These are phyloP conservation scores for Russula sp. DNA, from an alignment of 768 basidiomycete species.

Conservation along the genomic window DNA sequence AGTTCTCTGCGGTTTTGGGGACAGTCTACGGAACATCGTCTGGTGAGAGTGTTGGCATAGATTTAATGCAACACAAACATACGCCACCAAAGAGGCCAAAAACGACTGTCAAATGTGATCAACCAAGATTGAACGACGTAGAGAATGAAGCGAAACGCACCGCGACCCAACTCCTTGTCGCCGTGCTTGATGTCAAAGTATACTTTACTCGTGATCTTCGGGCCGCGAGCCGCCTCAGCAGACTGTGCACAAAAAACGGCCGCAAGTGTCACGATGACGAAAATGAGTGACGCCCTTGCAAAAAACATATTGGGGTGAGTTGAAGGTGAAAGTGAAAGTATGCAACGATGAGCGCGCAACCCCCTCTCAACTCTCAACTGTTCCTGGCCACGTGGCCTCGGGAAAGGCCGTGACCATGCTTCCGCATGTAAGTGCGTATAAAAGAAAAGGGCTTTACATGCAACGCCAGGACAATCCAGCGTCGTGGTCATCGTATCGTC, in stretches of 20 bases:
- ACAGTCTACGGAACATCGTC: slow-evolving; percentile 52
- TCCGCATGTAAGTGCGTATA: too few relatives aligned
- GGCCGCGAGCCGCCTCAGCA: slow-evolving; percentile 78
- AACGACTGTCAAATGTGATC: slow-evolving; percentile 42
- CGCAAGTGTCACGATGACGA: slow-evolving; percentile 54
- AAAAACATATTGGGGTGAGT: slow-evolving; percentile 44
- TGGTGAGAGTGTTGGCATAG: background rate
- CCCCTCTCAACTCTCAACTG: slow-evolving; percentile 1
- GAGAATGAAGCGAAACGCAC: slow-evolving; percentile 35
- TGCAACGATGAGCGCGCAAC: slow-evolving; percentile 8
- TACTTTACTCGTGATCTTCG: slow-evolving; percentile 86
- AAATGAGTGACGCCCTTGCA: slow-evolving; percentile 51
- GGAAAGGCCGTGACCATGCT: slow-evolving; percentile 6
- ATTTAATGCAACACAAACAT: slow-evolving; percentile 15
- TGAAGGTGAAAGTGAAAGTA: slow-evolving; percentile 18
- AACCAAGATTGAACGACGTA: background rate
- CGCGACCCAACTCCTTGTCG: slow-evolving; percentile 73
- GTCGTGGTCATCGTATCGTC: too few relatives aligned
- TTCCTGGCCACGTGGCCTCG: slow-evolving; percentile 4
- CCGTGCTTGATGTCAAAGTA: slow-evolving; percentile 96
- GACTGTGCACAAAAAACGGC: slow-evolving; percentile 66
- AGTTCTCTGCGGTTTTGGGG: slow-evolving; percentile 96
- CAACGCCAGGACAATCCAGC: too few relatives aligned
- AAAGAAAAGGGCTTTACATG: too few relatives aligned
- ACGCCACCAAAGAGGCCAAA: slow-evolving; percentile 91